Conservation (phyloP, 176 grass and related monocot species). For the sorghum (Sorghum bicolor) region DNA sequence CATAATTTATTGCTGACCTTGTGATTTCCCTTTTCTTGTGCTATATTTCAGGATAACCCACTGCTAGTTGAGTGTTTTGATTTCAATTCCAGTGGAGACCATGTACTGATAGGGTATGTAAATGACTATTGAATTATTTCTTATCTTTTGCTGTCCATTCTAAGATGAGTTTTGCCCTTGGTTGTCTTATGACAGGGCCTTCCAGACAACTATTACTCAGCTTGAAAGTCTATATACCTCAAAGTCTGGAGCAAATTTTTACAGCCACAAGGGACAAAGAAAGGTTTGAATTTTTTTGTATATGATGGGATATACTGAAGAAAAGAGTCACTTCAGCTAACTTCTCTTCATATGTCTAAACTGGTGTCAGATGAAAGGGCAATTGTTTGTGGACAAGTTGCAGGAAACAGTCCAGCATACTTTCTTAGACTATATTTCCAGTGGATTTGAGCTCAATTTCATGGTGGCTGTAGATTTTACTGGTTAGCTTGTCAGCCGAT, state of each 20-base stretch:
- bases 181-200: constrained; percentile 50
- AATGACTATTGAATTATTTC: constrained; percentile 11
- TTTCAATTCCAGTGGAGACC: constrained; percentile 83
- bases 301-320: neutral
- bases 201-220: constrained; percentile 67
- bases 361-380: constrained; percentile 69
- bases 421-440: constrained; percentile 99
- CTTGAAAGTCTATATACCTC: constrained; percentile 66
- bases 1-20: constrained; percentile 17
- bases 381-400: constrained; percentile 79
- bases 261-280: constrained; percentile 47
- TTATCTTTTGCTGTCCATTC: constrained; percentile 16
- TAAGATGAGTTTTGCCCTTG: constrained; percentile 27
- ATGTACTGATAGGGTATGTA: constrained; percentile 76
- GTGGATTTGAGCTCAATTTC: constrained; percentile 95
- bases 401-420: constrained; percentile 79
- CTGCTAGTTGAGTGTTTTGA: constrained; percentile 95
- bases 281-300: constrained; percentile 38
- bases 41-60: constrained; percentile 89
- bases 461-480: constrained; percentile 98
- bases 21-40: constrained; percentile 4
- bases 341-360: constrained; percentile 11
- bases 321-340: neutral
- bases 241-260: constrained; percentile 68
- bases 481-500: constrained; percentile 44